Conservation (phyloP, 805 yeast species). For the Kazachstania africana region DNA sequence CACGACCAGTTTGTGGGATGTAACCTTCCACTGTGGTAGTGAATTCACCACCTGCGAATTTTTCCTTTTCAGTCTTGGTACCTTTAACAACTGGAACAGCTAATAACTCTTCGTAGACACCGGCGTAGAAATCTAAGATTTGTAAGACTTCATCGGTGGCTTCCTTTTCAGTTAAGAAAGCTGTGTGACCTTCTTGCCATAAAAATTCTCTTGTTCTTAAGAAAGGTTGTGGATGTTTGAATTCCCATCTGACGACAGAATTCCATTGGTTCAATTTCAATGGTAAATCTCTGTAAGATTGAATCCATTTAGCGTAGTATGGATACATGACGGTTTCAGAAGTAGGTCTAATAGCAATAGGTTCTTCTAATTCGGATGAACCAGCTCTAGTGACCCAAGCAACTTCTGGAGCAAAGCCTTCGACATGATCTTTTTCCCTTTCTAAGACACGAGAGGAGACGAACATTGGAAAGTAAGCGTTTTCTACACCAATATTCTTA, state of each 20-base stretch:
- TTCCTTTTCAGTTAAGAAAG: conserved; percentile 72
- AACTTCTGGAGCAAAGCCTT: conserved; percentile 99
- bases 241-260: conserved; percentile 99
- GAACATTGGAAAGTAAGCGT: conserved; percentile 97
- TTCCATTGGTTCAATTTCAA: conserved; percentile 97
- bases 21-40: conserved; percentile 96
- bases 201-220: conserved; percentile 96
- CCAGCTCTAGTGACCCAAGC: conserved; percentile 99
- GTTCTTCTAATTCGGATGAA: conserved; percentile 86
- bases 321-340: conserved; percentile 99
- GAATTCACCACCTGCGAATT: conserved; percentile 94
- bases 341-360: conserved; percentile 98
- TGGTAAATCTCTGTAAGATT: conserved; percentile 97
- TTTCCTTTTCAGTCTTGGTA: conserved; percentile 91
- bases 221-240: conserved; percentile 99
- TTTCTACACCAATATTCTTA: conserved; percentile 81
- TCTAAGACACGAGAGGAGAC: conserved; percentile 87
- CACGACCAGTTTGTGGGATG: conserved; percentile 97
- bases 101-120: conserved; percentile 77
- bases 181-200: conserved; percentile 99
- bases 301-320: conserved; percentile 96
- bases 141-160: conserved; percentile 76
- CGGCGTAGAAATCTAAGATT: conserved; percentile 77
- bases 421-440: conserved; percentile 96
- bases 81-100: conserved; percentile 98